Base-by-base conservation (phyloP, 2,329 filamentous ascomycete species). In the Penicillium janthinellum region DNA sequence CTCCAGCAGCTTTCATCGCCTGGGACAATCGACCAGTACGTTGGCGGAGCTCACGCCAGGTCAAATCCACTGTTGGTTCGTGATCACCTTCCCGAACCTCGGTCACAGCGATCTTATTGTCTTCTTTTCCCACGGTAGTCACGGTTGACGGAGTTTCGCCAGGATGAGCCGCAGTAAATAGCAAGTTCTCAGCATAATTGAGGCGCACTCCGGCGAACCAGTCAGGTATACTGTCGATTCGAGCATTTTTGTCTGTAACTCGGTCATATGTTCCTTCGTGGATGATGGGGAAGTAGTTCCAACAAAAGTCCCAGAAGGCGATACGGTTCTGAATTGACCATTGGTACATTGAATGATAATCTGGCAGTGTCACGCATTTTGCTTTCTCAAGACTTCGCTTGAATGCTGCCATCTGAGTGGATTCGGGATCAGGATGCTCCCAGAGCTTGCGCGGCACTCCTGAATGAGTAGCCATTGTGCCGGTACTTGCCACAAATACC, bases 151-250 rank as follows among this genome's bases (percentile, higher is more conserved):
- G 70, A n/a, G 77, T 72, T 0, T 76, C 69, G 1, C 76, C 71
- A 1, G 75, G 71, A 25, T 52, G 56, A 2, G 57, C 62, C 11
- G 81, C 78, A 1, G 83, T 83, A 77, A 85, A 93, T 31, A 96
- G 84, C 31, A 91, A 76, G 71, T 94, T 96, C 77, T 95, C 90
- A 5, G 90, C 88, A 71, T 87, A 93, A 70, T 92, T 95, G 68
- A 94, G 75, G 10, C 79, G 76, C 1, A 92, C 82, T 39, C 91
- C 91, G 2, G 86, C 79, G 73, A 95, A 96, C 91, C 91, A 96
- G 41, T 81, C 77, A 0, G 91, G 91, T 12, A 93, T 82, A 14
- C 81, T 79, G 60, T 91, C 87, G 72, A 96, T 90, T 1, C 87
- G 85, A 2, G 83, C 81, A 0, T 78, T 79, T 69, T 91, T 87